Base-by-base conservation (phyloP, 768 basidiomycete genomes). In the Russula emetica region DNA sequence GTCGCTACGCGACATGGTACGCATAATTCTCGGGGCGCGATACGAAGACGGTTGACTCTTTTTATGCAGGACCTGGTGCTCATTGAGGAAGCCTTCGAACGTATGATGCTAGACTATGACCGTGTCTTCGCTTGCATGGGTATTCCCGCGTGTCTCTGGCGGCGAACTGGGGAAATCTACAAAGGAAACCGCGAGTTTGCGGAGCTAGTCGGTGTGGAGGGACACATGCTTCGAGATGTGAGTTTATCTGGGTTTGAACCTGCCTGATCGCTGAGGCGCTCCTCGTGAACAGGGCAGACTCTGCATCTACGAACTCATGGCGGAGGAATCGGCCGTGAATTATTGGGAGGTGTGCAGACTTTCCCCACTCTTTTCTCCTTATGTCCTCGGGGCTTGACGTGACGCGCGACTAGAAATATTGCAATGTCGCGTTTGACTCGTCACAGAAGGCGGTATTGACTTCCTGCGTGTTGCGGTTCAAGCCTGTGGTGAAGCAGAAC, bases 291-390 rank as follows among this genome's bases (percentile, higher is more conserved):
- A 92, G 81, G 96, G 96, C 3, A 88, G 92, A 42, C 76, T 97
- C 26, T 96, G 94, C 71, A 97, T 99, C 61, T 98, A 97, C 75
- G 96, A 98, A 74, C 83, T 98, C 54, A 97, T 99, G 95, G 90
- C 94, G 0, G 96, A 99, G 74, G 94, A 96, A 72, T 89, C 87
- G 1, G 94, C 94, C 3, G 94, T 97, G 47, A 94, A 95, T 72
- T 98, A 97, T 71, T 98, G 94, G 93, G 95, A 98, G 85, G 93
- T 89, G 40, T 47, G 82, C 69, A 28, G 42, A 24, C 62, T 22
- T 36, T 28, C 26, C 14, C 24, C 28, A 49, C 6, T 18, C 42
- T 11, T 22, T 22, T 4, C 7, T 3, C n/a, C 22, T 42, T 36
- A 8, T 40, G 20, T 13, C 16, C 16, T 40, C 16, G 13, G 11